Percentiles rank a stretch among this genome's conserved stretches.
Evolutionary conservation across 352 stramenopile genomes (phyloP).

Genomic region (Phytophthora agathidicida): DNA sequence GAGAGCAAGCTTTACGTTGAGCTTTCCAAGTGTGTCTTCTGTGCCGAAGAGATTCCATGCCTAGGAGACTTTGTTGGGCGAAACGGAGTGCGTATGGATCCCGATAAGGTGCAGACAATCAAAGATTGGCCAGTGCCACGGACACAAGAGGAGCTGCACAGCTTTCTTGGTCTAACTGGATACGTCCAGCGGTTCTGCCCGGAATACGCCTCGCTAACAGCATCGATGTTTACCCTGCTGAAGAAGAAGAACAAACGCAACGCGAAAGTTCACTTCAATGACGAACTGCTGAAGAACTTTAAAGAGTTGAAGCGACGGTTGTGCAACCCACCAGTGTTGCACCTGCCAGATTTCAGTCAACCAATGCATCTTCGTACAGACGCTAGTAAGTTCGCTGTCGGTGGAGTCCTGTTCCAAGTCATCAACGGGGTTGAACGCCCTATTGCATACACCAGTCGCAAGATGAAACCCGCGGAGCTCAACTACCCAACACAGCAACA

Average conservation of each 20-base stretch:
- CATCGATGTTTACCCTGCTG: too few relatives aligned
- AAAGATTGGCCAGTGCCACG: background rate
- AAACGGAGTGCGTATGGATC: slow-evolving; percentile 2
- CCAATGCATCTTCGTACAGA: too few relatives aligned
- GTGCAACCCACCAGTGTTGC: too few relatives aligned
- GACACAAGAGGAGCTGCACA: slow-evolving; percentile 2
- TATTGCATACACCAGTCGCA: slow-evolving; percentile 1
- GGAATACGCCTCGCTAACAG: too few relatives aligned
- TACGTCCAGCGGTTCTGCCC: background rate
- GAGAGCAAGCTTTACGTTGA: slow-evolving; percentile 1
- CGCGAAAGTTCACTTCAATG: too few relatives aligned
- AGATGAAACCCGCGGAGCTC: background rate
- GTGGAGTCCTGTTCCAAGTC: too few relatives aligned
- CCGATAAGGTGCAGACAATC: slow-evolving; percentile 8
- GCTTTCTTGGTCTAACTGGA: background rate
- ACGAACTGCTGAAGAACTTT: too few relatives aligned
- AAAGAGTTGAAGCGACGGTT: too few relatives aligned
- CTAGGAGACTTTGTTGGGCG: slow-evolving; percentile 7
- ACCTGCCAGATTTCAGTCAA: slow-evolving; percentile 1
- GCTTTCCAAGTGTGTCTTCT: slow-evolving; percentile 4
- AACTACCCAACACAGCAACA: background rate
- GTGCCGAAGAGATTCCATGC: background rate
- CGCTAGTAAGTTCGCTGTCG: too few relatives aligned
- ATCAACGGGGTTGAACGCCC: too few relatives aligned
- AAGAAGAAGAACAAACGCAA: too few relatives aligned